phyloP scores from a whole-genome alignment of 306 rosid genomes.

The Spatholobus suberectus region DNA sequence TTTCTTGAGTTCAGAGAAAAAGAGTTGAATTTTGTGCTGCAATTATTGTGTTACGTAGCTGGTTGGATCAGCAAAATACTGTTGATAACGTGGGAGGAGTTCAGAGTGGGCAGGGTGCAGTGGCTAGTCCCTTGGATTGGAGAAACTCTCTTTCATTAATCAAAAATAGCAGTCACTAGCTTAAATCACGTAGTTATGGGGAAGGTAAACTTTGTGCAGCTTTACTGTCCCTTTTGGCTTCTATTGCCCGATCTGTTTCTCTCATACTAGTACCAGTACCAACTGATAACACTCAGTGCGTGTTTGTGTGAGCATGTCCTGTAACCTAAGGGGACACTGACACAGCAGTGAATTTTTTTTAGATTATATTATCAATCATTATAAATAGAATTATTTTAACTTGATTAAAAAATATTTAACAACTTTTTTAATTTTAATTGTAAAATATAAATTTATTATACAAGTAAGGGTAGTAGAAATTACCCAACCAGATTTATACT shows the following conservation, averaged over 20 bases:
- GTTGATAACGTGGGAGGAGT: slow-evolving; percentile 43
- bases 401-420: too few relatives aligned
- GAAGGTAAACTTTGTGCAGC: slow-evolving; percentile 65
- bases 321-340: background rate
- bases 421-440: too few relatives aligned
- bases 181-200: slow-evolving; percentile 57
- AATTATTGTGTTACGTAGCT: slow-evolving; percentile 32
- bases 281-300: background rate
- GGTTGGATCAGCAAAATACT: slow-evolving; percentile 42
- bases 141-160: slow-evolving; percentile 25
- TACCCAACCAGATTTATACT: too few relatives aligned
- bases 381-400: too few relatives aligned
- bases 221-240: slow-evolving; percentile 54
- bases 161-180: slow-evolving; percentile 44
- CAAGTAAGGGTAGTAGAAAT: too few relatives aligned
- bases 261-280: background rate
- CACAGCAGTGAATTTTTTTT: background rate
- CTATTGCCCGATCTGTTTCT: slow-evolving; percentile 47
- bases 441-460: too few relatives aligned
- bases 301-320: slow-evolving; percentile 7
- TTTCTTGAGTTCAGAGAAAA: slow-evolving; percentile 26
- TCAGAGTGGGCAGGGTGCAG: slow-evolving; percentile 32
- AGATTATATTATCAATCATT: too few relatives aligned
- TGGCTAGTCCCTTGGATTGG: slow-evolving; percentile 44
- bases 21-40: slow-evolving; percentile 30